These are phyloP conservation scores for Balakata baccata DNA, from an alignment of 345 rosid genomes.

Conservation along the genomic window DNA sequence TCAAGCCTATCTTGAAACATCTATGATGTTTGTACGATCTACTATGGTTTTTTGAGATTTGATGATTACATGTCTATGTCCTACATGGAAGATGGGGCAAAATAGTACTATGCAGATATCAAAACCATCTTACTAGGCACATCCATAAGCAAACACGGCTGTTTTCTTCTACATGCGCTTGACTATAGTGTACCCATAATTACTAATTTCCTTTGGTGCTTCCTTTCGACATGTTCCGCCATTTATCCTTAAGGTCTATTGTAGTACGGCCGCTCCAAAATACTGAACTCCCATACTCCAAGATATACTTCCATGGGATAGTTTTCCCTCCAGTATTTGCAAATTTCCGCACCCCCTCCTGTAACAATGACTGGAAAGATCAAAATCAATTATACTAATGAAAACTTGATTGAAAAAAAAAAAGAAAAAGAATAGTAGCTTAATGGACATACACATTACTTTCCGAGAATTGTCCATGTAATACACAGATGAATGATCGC, in stretches of 20 bases:
- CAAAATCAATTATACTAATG: not conserved
- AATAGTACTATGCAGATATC: not conserved
- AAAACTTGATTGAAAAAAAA: not conserved
- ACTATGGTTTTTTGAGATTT: no score
- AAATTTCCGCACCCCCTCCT: conserved; percentile 41
- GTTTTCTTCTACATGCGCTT: not conserved
- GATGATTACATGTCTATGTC: no score
- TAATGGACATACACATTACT: not conserved
- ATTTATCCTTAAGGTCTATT: conserved; percentile 44
- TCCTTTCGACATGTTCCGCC: conserved; percentile 47
- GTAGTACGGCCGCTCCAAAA: conserved; percentile 31
- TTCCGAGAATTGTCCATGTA: not conserved
- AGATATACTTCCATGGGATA: conserved; percentile 41
- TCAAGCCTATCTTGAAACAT: not conserved
- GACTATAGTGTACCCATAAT: not conserved
- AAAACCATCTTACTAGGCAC: not conserved
- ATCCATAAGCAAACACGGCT: not conserved
- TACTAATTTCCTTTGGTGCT: conserved; percentile 24
- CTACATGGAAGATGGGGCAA: not conserved
- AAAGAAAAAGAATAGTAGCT: not conserved
- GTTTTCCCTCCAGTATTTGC: conserved; percentile 12
- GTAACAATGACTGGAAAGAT: conserved; percentile 18
- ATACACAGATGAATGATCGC: not conserved
- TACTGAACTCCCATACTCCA: conserved; percentile 34
- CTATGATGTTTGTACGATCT: not conserved